Conservation (phyloP, 2,329 filamentous ascomycete genomes). For the Pseudogymnoascus sp. region DNA sequence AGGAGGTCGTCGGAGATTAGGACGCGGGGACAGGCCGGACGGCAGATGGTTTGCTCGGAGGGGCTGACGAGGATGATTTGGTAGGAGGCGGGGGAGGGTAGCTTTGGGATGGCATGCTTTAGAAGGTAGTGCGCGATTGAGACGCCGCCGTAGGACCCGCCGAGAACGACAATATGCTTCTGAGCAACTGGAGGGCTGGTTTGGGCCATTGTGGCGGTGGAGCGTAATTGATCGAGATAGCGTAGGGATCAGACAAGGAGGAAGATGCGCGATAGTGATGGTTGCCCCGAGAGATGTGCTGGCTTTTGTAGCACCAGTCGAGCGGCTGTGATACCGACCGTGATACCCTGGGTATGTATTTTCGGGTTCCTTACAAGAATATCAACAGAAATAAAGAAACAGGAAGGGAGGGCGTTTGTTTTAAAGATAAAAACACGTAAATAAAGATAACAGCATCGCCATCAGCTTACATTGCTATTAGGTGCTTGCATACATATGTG, state of each 20-base stretch:
- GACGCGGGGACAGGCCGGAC: slow-evolving; percentile 38
- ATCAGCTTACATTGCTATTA: background rate
- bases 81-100: slow-evolving; percentile 30
- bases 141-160: slow-evolving; percentile 44
- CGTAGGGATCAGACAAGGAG: background rate
- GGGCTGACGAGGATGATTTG: slow-evolving; percentile 36
- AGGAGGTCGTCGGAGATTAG: slow-evolving; percentile 38
- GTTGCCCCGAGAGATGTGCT: background rate
- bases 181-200: background rate
- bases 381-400: background rate
- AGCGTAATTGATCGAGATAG: background rate
- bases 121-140: slow-evolving; percentile 45
- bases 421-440: background rate
- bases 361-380: background rate
- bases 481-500: background rate
- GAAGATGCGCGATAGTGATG: background rate
- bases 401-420: background rate
- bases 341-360: background rate
- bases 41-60: slow-evolving; percentile 34
- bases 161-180: slow-evolving; percentile 40
- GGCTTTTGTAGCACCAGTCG: background rate
- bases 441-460: background rate
- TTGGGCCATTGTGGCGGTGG: background rate
- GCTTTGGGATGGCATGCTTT: slow-evolving; percentile 39
- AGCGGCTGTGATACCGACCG: background rate